Evolutionary conservation across 2,329 filamentous ascomycete species (phyloP), one percentile per base, ranked within the genome.

Genomic region (Colletotrichum acutatum): DNA sequence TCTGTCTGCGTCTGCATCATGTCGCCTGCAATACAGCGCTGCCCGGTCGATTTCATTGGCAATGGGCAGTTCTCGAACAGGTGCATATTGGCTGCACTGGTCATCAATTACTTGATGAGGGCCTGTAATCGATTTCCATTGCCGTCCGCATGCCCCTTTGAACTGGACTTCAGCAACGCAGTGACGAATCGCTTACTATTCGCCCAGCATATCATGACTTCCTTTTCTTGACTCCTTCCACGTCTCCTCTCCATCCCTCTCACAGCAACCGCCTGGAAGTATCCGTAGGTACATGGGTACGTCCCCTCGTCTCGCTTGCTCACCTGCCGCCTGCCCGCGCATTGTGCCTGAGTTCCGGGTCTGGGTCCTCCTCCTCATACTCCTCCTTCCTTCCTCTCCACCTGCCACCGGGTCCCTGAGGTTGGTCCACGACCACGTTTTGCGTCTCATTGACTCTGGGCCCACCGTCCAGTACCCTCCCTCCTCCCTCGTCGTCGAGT

Each of bases 401-500:
- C 8, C 42, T 22, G 19, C 19, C 19, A 22, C 42, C 28, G 24
- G 46, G 54, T 62, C 66, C 57, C 32, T 49, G 42, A 49, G 66
- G 34, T 28, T 68, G 63, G 57, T 37, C 57, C 68, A 63, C 49
- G 68, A 53, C 57, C 64, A 68, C 66, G 57, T 72, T 59, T 30
- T 69, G 59, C 60, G 66, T 72, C 66, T 65, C 30, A 63, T 54
- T 32, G 3, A 59, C 52, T 69, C 65, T 72, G 58, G 52, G 26
- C 59, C 70, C 30, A 54, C 16, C 32, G 19, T 49, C 42, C 42
- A 49, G 42, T 60, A 19, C 14, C 58, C 32, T 34, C 24, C 22
- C 58, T 37, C 26, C 34, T 60, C 58, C 32, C 19, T 22, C 19
- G 19, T 22, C 19, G 19, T 22, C 42, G 0, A 22, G 34, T 56